Percentiles rank a stretch among this genome's conserved stretches.
Conservation (phyloP, 176 grass and related monocot genomes). For the Secale cereale region DNA sequence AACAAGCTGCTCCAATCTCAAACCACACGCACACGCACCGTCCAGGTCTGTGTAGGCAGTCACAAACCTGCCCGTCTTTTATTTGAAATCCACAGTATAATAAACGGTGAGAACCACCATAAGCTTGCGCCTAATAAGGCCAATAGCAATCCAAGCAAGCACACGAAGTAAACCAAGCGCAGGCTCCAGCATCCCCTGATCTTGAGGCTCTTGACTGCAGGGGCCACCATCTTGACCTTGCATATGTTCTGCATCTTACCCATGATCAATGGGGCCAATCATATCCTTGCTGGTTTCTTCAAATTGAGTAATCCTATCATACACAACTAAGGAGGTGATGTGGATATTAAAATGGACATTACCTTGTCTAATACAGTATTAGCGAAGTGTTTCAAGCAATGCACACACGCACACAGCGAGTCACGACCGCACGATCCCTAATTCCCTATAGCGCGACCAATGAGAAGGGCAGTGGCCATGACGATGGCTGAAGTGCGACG, state of each 20-base stretch:
- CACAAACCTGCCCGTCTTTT: not conserved
- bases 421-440: too few species aligned
- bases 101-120: not conserved
- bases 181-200: constrained; percentile 13
- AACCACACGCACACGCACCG: too few species aligned
- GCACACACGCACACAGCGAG: too few species aligned
- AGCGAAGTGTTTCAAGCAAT: too few species aligned
- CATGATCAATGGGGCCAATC: not conserved
- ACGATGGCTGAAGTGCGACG: too few species aligned
- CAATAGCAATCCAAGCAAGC: not conserved
- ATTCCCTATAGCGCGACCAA: too few species aligned
- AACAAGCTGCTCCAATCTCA: too few species aligned
- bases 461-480: too few species aligned
- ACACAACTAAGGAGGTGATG: not conserved
- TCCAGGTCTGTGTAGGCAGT: too few species aligned
- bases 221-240: constrained; percentile 1
- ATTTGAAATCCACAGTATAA: not conserved
- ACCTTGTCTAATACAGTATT: too few species aligned
- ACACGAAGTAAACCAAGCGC: not conserved
- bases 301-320: not conserved
- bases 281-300: not conserved
- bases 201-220: not conserved
- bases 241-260: not conserved
- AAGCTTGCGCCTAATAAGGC: not conserved
- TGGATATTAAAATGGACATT: not conserved